Conservation (phyloP, 768 basidiomycete species). For the Termitomyces sp. region DNA sequence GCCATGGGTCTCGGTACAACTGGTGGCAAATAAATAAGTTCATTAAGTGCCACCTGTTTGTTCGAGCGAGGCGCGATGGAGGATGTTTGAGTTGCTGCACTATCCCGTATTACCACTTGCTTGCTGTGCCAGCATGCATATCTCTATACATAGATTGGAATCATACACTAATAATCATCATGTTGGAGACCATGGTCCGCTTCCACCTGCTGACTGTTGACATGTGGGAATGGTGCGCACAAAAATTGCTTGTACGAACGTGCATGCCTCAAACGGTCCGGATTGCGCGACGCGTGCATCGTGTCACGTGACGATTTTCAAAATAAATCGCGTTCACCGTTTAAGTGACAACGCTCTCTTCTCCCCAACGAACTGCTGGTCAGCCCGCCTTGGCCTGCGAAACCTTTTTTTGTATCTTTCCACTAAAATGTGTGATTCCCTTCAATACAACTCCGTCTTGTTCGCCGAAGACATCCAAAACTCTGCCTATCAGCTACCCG, state of each 20-base stretch:
- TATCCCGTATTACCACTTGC: slow-evolving; percentile 3
- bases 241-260: not conserved
- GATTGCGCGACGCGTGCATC: not conserved
- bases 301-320: too few relatives aligned
- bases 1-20: slow-evolving; percentile 84
- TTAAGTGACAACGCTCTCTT: not conserved
- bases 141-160: slow-evolving; percentile 7
- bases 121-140: slow-evolving; percentile 5
- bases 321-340: too few relatives aligned
- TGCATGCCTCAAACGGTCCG: not conserved
- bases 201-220: too few relatives aligned
- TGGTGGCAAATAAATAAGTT: slow-evolving; percentile 66
- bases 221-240: not conserved
- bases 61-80: not conserved
- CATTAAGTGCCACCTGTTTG: not conserved
- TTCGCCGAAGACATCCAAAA: not conserved
- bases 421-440: not conserved
- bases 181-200: not conserved
- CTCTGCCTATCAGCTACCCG: not conserved
- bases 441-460: not conserved
- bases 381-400: not conserved
- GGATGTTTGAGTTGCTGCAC: slow-evolving; percentile 2
- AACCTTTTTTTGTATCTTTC: too few relatives aligned
- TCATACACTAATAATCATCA: slow-evolving; percentile 5
- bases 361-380: not conserved